Conservation (phyloP, 2,329 filamentous ascomycete species). For the Penicillium oxalicum region DNA sequence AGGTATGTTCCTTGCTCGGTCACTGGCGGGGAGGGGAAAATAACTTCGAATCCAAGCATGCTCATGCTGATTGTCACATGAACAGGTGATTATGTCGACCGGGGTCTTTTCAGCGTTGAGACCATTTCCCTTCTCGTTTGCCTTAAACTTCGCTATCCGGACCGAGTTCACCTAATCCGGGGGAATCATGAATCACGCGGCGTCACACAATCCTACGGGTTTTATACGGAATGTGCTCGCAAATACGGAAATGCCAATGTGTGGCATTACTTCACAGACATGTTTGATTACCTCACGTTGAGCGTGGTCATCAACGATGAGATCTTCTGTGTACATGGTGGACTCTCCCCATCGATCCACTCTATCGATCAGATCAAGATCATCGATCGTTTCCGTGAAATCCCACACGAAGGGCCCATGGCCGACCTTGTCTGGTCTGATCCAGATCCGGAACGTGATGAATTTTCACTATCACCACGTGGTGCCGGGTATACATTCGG, state of each 20-base stretch:
- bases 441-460: conserved; percentile 92
- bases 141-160: conserved; percentile 91
- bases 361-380: conserved; percentile 99
- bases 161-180: conserved; percentile 90
- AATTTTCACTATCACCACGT: conserved; percentile 88
- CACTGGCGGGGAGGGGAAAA: background rate
- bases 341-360: conserved; percentile 83
- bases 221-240: conserved; percentile 95
- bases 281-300: conserved; percentile 97
- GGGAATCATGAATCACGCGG: conserved; percentile 97
- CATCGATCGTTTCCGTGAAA: conserved; percentile 97
- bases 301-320: conserved; percentile 98
- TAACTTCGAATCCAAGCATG: too few relatives aligned
- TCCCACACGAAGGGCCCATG: conserved; percentile 98
- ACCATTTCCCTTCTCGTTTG: conserved; percentile 97
- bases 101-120: conserved; percentile 96
- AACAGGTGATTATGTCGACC: conserved; percentile 91
- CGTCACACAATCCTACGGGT: conserved; percentile 97
- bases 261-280: conserved; percentile 99
- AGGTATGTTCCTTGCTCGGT: conserved; percentile 48
- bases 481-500: conserved; percentile 97
- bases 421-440: conserved; percentile 99
- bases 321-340: conserved; percentile 98
- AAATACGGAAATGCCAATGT: conserved; percentile 99
- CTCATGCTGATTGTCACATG: too few relatives aligned